phyloP scores from a whole-genome alignment of 1,284 basidiomycete species.

The Ustilago sp. region DNA sequence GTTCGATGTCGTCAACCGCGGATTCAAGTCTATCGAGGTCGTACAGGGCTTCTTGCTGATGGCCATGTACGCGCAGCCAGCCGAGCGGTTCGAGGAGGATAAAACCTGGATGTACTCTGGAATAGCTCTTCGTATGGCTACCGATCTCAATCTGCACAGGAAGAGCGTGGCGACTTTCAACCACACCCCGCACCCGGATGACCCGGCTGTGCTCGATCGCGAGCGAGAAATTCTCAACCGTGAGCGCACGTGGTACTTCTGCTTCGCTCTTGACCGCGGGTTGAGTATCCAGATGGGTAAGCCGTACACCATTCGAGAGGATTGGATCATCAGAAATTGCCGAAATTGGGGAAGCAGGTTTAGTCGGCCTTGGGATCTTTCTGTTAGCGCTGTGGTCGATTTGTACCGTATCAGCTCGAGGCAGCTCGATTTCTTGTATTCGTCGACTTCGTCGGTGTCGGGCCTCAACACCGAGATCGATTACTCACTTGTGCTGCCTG shows the following conservation, averaged over 20 bases:
- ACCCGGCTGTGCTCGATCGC: constrained; percentile 71
- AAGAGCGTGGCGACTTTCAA: constrained; percentile 77
- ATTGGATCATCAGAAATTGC: constrained; percentile 83
- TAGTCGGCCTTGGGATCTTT: constrained; percentile 65
- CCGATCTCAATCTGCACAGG: constrained; percentile 92
- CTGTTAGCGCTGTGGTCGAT: constrained; percentile 59
- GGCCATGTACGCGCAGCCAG: constrained; percentile 70
- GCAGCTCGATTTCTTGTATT: constrained; percentile 89
- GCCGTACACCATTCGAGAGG: constrained; percentile 86
- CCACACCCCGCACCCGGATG: constrained; percentile 66
- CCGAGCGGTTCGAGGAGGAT: constrained; percentile 85
- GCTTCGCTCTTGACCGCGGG: constrained; percentile 86
- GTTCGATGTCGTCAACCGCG: constrained; percentile 74
- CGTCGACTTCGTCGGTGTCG: constrained; percentile 81
- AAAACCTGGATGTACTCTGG: constrained; percentile 80
- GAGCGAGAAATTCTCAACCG: constrained; percentile 91
- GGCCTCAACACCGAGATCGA: constrained; percentile 89
- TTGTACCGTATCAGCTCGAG: constrained; percentile 73
- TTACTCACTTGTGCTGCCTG: constrained; percentile 83
- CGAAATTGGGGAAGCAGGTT: constrained; percentile 74
- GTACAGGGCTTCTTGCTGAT: constrained; percentile 70
- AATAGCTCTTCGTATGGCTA: constrained; percentile 82
- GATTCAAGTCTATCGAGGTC: constrained; percentile 91
- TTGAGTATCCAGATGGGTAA: constrained; percentile 90
- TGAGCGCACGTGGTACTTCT: constrained; percentile 92